A percentile compares a stretch with the other conserved stretches of the same genome.
Conservation (phyloP, 345 rosid genomes). For the Brassica incana region DNA sequence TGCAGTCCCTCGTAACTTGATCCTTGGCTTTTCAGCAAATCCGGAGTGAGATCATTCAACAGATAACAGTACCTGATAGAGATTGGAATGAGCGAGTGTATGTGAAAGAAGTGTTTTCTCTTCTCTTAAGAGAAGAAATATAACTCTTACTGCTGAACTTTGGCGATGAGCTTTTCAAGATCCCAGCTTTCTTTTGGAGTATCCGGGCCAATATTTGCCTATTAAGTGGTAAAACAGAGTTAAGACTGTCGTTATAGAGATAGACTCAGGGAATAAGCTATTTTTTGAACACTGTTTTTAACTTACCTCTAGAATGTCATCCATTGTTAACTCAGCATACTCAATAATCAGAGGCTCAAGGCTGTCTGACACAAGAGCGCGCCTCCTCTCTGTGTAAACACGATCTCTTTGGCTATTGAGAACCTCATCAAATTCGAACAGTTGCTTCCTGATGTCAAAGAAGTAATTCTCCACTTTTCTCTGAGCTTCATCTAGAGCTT, state of each 20-base stretch:
- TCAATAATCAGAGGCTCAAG: constrained; percentile 85
- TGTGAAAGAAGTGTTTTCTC: not conserved
- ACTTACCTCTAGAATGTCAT: constrained; percentile 87
- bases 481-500: constrained; percentile 96
- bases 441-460: constrained; percentile 87
- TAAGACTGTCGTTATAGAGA: not conserved
- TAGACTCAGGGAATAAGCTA: not conserved
- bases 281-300: not conserved
- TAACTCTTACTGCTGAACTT: constrained; percentile 78
- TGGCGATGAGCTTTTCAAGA: constrained; percentile 84
- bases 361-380: constrained; percentile 82
- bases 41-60: constrained; percentile 76
- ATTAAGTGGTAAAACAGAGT: constrained; percentile 8
- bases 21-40: constrained; percentile 62
- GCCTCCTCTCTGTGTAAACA: constrained; percentile 91
- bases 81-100: constrained; percentile 3
- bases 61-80: constrained; percentile 82
- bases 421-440: constrained; percentile 94
- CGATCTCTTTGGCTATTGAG: constrained; percentile 98
- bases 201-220: constrained; percentile 91
- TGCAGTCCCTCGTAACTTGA: constrained; percentile 70
- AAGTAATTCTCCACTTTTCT: constrained; percentile 96
- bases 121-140: not conserved
- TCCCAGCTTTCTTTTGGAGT: constrained; percentile 81
- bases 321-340: constrained; percentile 97